Evolutionary conservation across 2,329 filamentous ascomycete genomes (phyloP).

Genomic region (Ophiocordyceps camponoti-leonardi): DNA sequence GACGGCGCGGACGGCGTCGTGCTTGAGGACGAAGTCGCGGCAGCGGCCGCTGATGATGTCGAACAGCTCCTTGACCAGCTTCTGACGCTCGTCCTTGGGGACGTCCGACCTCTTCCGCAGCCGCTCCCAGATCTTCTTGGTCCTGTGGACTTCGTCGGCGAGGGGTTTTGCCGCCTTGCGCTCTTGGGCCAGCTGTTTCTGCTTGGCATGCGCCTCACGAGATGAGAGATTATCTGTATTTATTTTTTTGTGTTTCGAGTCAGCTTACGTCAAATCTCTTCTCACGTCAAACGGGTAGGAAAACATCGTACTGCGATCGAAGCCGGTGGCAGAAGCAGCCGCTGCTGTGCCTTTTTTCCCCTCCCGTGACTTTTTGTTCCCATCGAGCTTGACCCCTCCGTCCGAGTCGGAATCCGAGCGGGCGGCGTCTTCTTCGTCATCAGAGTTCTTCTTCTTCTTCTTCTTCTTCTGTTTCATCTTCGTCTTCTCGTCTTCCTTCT

Average conservation of each 20-base stretch:
- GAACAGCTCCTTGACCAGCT: slow-evolving; percentile 79
- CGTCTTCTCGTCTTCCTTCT: slow-evolving; percentile 16
- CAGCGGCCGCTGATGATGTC: slow-evolving; percentile 79
- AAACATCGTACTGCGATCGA: slow-evolving; percentile 21
- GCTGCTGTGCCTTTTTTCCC: slow-evolving; percentile 14
- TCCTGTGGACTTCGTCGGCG: slow-evolving; percentile 70
- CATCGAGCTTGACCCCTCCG: slow-evolving; percentile 30
- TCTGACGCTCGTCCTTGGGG: slow-evolving; percentile 70
- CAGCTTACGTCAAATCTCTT: too few relatives aligned
- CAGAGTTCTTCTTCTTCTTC: too few relatives aligned
- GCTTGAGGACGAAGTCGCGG: slow-evolving; percentile 94
- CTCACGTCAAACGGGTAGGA: too few relatives aligned
- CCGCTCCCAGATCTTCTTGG: slow-evolving; percentile 95
- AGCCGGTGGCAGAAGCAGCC: slow-evolving; percentile 14
- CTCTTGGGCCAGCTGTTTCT: slow-evolving; percentile 74
- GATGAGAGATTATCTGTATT: slow-evolving; percentile 32
- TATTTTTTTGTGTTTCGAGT: neutral
- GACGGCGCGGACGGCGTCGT: slow-evolving; percentile 90
- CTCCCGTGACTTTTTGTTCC: slow-evolving; percentile 20
- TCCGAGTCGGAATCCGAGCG: slow-evolving; percentile 25
- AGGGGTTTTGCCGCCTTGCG: slow-evolving; percentile 87
- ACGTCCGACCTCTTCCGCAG: slow-evolving; percentile 88
- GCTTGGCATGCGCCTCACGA: slow-evolving; percentile 80
- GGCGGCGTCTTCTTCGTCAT: too few relatives aligned
- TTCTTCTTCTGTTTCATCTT: slow-evolving; percentile 25